Percentiles rank a stretch among this genome's conserved stretches.
phyloP scores from a whole-genome alignment of 148 eudicot genomes.

The Cornus controversa region DNA sequence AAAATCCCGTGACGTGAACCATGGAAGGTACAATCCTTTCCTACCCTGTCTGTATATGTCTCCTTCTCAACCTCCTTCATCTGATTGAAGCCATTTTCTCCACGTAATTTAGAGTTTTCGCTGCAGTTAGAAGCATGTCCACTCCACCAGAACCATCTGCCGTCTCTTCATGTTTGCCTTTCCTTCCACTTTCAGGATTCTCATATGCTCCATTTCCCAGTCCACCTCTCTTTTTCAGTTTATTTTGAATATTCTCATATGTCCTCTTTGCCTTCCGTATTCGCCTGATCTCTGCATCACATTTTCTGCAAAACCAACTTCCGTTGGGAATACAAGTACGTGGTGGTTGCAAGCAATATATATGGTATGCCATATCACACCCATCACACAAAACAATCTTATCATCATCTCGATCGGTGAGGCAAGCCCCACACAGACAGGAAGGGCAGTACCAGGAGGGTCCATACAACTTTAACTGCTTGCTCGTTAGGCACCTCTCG shows the following conservation, averaged over 20 bases:
- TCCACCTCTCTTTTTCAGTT: slow-evolving; percentile 25
- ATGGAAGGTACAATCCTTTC: background rate
- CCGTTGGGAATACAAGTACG: slow-evolving; percentile 55
- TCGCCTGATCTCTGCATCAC: slow-evolving; percentile 57
- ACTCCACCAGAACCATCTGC: slow-evolving; percentile 60
- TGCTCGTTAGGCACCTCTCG: slow-evolving; percentile 64
- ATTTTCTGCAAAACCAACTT: slow-evolving; percentile 83
- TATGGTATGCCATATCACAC: slow-evolving; percentile 90
- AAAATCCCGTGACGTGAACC: background rate
- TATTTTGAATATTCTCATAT: slow-evolving; percentile 37
- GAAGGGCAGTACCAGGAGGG: slow-evolving; percentile 93
- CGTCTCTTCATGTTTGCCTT: slow-evolving; percentile 19
- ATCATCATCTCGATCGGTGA: slow-evolving; percentile 71
- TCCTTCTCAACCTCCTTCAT: too few relatives aligned
- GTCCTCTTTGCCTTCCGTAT: slow-evolving; percentile 50
- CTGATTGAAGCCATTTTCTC: slow-evolving; percentile 36
- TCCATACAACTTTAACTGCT: slow-evolving; percentile 60
- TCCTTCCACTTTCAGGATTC: slow-evolving; percentile 18
- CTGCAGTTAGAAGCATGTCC: slow-evolving; percentile 84
- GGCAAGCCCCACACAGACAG: slow-evolving; percentile 85
- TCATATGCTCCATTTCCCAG: slow-evolving; percentile 14
- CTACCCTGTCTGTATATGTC: too few relatives aligned
- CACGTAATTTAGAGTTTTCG: slow-evolving; percentile 55
- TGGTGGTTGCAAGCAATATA: slow-evolving; percentile 82
- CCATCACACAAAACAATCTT: slow-evolving; percentile 83